phyloP scores from a whole-genome alignment of 2,329 filamentous ascomycete genomes.

The Cadophora malorum region DNA sequence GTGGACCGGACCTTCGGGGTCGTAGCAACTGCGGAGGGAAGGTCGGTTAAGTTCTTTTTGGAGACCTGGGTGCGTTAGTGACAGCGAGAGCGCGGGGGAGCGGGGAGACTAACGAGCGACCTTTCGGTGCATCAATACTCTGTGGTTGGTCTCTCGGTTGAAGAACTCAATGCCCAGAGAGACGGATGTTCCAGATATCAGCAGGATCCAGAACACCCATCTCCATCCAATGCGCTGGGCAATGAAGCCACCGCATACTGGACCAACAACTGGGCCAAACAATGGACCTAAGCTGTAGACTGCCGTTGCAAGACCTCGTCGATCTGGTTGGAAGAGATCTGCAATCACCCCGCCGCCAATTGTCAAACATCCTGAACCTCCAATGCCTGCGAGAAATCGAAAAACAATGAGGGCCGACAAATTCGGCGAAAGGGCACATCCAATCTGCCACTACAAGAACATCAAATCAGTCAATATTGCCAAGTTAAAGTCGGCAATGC shows the following conservation, averaged over 20 bases:
- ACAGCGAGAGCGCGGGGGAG: background rate
- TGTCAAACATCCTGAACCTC: constrained; percentile 53
- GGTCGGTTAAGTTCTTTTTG: constrained; percentile 53
- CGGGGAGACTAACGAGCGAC: constrained; percentile 41
- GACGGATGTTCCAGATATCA: constrained; percentile 51
- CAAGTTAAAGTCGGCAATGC: background rate
- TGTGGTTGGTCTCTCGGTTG: constrained; percentile 55
- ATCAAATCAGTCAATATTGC: background rate
- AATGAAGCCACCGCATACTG: constrained; percentile 42
- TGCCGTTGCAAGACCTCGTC: constrained; percentile 44
- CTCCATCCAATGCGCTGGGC: constrained; percentile 58
- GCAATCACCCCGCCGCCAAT: constrained; percentile 52
- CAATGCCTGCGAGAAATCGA: constrained; percentile 55
- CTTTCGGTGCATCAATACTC: constrained; percentile 59
- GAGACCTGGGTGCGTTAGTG: constrained; percentile 42
- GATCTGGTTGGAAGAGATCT: constrained; percentile 47
- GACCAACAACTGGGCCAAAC: constrained; percentile 45
- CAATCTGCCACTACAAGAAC: constrained; percentile 59
- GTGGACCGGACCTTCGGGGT: constrained; percentile 35
- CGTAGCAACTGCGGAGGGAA: constrained; percentile 54
- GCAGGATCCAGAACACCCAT: constrained; percentile 52
- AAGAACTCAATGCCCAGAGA: constrained; percentile 48
- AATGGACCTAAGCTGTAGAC: constrained; percentile 41
- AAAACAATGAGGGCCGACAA: constrained; percentile 53
- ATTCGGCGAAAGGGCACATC: constrained; percentile 65